Evolutionary conservation across 2,329 filamentous ascomycete species (phyloP).

Genomic region (Botrytis galanthina): DNA sequence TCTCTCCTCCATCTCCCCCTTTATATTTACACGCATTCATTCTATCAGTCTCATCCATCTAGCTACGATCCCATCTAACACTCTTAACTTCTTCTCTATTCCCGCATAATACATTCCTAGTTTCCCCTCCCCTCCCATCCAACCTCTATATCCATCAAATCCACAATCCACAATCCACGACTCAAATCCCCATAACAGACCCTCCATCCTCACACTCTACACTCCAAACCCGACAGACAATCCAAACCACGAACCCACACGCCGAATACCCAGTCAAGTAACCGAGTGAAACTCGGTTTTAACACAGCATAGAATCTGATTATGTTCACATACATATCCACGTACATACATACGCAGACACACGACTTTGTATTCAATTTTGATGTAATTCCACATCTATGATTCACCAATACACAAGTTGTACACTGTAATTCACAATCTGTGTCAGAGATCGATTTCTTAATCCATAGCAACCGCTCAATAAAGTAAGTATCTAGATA

Average conservation of each 20-base stretch:
- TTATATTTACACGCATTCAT: background rate
- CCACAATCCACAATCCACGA: background rate
- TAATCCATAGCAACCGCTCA: background rate
- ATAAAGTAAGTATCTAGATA: background rate
- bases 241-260: background rate
- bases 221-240: background rate
- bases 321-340: background rate
- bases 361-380: too few relatives aligned
- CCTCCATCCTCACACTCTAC: background rate
- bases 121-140: background rate
- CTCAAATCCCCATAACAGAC: background rate
- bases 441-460: background rate
- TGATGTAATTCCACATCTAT: too few relatives aligned
- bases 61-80: background rate
- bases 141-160: background rate
- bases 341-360: background rate
- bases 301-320: background rate
- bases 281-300: background rate
- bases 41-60: background rate
- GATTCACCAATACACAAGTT: too few relatives aligned
- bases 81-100: background rate
- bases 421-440: background rate
- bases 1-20: background rate
- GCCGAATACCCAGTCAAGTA: background rate
- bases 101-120: background rate